These are phyloP conservation scores for Ramalina intermedia DNA, from an alignment of 495 filamentous ascomycete genomes.

Conservation along the genomic window DNA sequence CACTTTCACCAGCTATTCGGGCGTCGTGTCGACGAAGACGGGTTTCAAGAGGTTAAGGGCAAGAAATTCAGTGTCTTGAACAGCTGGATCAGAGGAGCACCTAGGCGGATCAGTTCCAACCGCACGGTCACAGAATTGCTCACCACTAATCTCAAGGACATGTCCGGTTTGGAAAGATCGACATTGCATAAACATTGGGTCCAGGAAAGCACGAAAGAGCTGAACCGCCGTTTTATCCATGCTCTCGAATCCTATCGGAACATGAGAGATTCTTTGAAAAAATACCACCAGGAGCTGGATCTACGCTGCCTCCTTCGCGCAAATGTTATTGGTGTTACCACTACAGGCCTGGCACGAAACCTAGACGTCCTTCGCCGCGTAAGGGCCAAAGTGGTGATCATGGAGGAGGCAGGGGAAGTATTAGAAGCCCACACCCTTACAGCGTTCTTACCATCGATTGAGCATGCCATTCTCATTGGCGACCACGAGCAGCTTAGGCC, in stretches of 20 bases:
- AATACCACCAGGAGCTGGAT: conserved; percentile 22
- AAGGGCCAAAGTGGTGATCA: conserved; percentile 51
- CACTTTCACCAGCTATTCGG: conserved; percentile 20
- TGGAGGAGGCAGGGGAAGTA: conserved; percentile 70
- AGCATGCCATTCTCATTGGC: conserved; percentile 64
- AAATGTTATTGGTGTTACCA: conserved; percentile 62
- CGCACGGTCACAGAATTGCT: conserved; percentile 8
- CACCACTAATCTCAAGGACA: conserved; percentile 10
- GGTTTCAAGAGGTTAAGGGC: conserved; percentile 12
- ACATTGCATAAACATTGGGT: conserved; percentile 31
- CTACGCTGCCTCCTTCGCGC: conserved; percentile 22
- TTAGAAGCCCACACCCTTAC: conserved; percentile 57
- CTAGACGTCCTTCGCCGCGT: conserved; percentile 45
- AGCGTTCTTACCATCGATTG: conserved; percentile 50
- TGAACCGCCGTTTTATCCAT: conserved; percentile 21
- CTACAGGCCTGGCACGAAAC: conserved; percentile 56
- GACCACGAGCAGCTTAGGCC: conserved; percentile 65
- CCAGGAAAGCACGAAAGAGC: conserved; percentile 21
- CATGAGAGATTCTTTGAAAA: conserved; percentile 2
- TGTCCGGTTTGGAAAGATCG: conserved; percentile 18
- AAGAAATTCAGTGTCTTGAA: conserved; percentile 7
- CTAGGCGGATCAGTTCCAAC: conserved; percentile 4
- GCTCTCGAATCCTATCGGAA: conserved; percentile 26
- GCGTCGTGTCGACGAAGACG: conserved; percentile 13
- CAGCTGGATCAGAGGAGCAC: conserved; percentile 8